These are phyloP conservation scores for Russula olivacea DNA, from an alignment of 768 basidiomycete genomes.

Conservation along the genomic window DNA sequence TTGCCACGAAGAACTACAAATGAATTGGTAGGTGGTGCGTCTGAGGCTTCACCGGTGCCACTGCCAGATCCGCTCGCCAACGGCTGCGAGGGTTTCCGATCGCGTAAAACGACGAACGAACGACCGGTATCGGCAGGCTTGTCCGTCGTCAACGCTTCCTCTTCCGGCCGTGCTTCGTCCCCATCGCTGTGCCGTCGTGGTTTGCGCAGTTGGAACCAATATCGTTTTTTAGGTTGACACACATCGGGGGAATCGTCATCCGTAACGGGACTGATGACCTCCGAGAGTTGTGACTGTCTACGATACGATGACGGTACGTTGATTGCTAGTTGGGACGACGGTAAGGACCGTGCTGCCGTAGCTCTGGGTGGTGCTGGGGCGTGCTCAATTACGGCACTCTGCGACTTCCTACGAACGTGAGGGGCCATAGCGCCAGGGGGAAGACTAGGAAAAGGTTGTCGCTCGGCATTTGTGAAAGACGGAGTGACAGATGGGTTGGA, in stretches of 20 bases:
- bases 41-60: neutral
- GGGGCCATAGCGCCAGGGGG: slow-evolving; percentile 66
- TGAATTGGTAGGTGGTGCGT: slow-evolving; percentile 5
- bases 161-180: slow-evolving; percentile 6
- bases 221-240: slow-evolving; percentile 21
- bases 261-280: slow-evolving; percentile 18
- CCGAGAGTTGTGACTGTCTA: slow-evolving; percentile 18
- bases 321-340: neutral
- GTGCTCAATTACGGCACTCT: slow-evolving; percentile 79
- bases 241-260: slow-evolving; percentile 20
- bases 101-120: slow-evolving; percentile 35
- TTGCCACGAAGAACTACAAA: slow-evolving; percentile 68
- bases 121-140: slow-evolving; percentile 20
- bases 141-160: neutral
- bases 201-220: slow-evolving; percentile 26
- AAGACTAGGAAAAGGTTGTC: slow-evolving; percentile 30
- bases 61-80: neutral
- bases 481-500: slow-evolving; percentile 25
- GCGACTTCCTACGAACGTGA: slow-evolving; percentile 71
- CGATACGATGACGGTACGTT: slow-evolving; percentile 4
- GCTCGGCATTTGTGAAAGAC: slow-evolving; percentile 22
- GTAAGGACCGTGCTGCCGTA: neutral
- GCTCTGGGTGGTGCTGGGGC: slow-evolving; percentile 28
- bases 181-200: slow-evolving; percentile 23
- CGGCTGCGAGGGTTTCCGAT: slow-evolving; percentile 18